These are phyloP conservation scores for Neckera pumila DNA, from an alignment of 225 moss, liverwort and hornwort genomes.

Conservation along the genomic window DNA sequence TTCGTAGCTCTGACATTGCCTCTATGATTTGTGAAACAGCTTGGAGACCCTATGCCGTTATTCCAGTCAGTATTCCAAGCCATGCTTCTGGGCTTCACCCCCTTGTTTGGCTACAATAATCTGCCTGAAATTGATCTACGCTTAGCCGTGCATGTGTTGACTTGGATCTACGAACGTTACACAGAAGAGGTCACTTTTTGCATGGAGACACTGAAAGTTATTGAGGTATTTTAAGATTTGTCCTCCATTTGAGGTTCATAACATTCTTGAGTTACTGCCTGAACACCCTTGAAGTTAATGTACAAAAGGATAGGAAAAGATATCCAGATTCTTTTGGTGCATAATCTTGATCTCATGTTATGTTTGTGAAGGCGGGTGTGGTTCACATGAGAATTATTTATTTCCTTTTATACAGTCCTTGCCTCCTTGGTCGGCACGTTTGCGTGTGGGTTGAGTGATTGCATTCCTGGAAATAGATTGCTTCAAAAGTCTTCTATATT, in stretches of 20 bases:
- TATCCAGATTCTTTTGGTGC: background rate
- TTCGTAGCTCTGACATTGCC: background rate
- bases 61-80: slow-evolving; percentile 98
- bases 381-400: background rate
- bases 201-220: slow-evolving; percentile 85
- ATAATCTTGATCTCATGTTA: background rate
- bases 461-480: background rate
- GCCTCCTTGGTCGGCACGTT: background rate
- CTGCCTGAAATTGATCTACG: slow-evolving; percentile 95
- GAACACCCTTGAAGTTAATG: background rate
- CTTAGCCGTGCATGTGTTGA: slow-evolving; percentile 85
- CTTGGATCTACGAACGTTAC: slow-evolving; percentile 94
- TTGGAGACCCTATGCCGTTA: slow-evolving; percentile 67
- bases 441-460: background rate
- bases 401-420: background rate
- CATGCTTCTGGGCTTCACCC: slow-evolving; percentile 94
- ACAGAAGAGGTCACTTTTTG: slow-evolving; percentile 73
- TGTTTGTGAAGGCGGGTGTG: background rate
- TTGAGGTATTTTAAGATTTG: slow-evolving; percentile 53
- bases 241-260: background rate
- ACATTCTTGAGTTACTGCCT: background rate
- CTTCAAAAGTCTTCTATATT: background rate
- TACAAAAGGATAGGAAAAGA: background rate
- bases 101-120: slow-evolving; percentile 84
- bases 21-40: slow-evolving; percentile 27